Conservation (phyloP, 1,139 yeast species). For the Candida tropicalis region DNA sequence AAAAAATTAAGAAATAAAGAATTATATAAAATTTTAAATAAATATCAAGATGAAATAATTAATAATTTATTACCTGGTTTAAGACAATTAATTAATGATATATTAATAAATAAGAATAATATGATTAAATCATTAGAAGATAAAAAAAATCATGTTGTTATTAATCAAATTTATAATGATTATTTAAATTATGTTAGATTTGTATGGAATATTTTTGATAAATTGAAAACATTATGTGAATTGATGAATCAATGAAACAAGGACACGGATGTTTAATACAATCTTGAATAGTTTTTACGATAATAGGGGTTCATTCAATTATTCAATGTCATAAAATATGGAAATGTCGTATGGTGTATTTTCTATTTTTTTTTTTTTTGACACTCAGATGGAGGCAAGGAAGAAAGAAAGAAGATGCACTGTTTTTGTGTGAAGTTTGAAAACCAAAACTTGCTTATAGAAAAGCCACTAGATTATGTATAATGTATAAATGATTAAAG, state of each 20-base stretch:
- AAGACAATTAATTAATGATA: conserved; percentile 19
- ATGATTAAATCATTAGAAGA: background rate
- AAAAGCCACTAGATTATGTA: too few species aligned
- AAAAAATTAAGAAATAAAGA: conserved; percentile 26
- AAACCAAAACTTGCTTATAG: too few species aligned
- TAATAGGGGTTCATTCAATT: too few species aligned
- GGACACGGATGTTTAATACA: background rate
- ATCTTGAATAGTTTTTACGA: too few species aligned
- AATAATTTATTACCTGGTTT: conserved; percentile 33
- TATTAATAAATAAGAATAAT: conserved; percentile 8
- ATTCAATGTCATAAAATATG: too few species aligned
- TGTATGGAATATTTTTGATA: background rate
- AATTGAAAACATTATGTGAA: background rate
- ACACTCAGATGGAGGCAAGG: too few species aligned
- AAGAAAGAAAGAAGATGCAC: too few species aligned
- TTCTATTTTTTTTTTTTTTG: too few species aligned
- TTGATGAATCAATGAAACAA: background rate
- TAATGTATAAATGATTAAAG: too few species aligned
- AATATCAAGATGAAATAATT: conserved; percentile 33
- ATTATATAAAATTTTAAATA: conserved; percentile 24
- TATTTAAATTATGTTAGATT: conserved; percentile 4
- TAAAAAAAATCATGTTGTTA: conserved; percentile 5
- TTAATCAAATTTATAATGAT: conserved; percentile 10
- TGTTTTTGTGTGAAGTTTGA: too few species aligned
- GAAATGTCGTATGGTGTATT: too few species aligned